Evolutionary conservation across 352 stramenopile genomes (phyloP), one percentile per base, ranked within the genome.

Genomic region (Phytophthora sansomeana): DNA sequence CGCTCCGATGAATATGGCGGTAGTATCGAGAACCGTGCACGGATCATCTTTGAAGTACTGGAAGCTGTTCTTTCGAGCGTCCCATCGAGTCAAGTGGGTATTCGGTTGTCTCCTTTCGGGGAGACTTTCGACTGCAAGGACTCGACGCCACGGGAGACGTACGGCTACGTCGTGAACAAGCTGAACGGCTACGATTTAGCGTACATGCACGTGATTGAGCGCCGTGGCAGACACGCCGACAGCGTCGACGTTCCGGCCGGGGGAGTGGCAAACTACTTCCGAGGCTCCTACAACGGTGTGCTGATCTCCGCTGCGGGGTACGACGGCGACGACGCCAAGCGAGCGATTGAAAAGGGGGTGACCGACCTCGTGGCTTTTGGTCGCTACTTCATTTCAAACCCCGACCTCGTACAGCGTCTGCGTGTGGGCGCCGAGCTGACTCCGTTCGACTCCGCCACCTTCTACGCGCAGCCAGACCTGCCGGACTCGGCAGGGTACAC

Each of bases 1-100:
- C 80, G 84, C 49, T 87, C 74, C 6, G 89, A 96, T 70, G 54
- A 78, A 38, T 96, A 96, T 49, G 87, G 87, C 30, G 89, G 89
- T 19, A 79, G 49, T 35, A 62, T 89, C 13, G 81, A 92, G 51
- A 95, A 95, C 69, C 82, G 89, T 16, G 64, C 70, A 21, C 71
- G 75, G 16, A 76, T 96, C 21, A 63, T 93, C 32, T 64, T 74
- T 9, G 77, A 93, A 58, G 68, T 85, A 46, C 5, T 95, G 63
- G 69, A 89, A 56, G 68, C 41, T 5, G 46, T 64, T 29, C 24
- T 54, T 11, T 41, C 69, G 28, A 63, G 32, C 14, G 13, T 69
- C 10, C 43, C 51, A 17, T 66, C 62, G 35, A 64, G 53, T 28
- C 50, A 58, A 29, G 46, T 44, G 16, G 38, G 38, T 16, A 64